These are phyloP conservation scores for Trichomonas vaginalis DNA, from an alignment of 208 protist genomes.

Conservation along the genomic window DNA sequence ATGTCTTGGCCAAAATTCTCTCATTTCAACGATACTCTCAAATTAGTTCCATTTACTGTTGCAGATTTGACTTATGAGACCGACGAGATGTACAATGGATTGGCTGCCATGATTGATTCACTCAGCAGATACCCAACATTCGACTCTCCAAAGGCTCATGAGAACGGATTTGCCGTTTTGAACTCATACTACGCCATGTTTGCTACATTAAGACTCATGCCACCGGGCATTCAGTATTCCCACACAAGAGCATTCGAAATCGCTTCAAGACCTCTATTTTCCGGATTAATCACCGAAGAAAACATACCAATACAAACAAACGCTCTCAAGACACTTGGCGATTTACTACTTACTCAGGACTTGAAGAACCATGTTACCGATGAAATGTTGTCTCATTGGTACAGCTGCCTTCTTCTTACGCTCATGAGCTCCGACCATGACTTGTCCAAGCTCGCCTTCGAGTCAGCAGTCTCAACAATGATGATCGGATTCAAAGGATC, in stretches of 20 bases:
- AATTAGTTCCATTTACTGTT: not conserved
- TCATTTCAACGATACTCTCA: not conserved
- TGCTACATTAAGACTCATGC: not conserved
- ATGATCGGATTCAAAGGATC: not conserved
- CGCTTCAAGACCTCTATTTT: not conserved
- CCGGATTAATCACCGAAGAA: not conserved
- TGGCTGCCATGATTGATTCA: too few relatives aligned
- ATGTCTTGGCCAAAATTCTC: not conserved
- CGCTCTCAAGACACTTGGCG: not conserved
- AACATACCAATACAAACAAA: not conserved
- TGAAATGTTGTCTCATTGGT: not conserved
- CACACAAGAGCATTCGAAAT: not conserved
- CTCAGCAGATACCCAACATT: too few relatives aligned
- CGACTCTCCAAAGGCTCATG: too few relatives aligned
- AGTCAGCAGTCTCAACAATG: not conserved
- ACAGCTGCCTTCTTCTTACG: not conserved
- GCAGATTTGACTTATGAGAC: not conserved
- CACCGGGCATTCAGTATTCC: not conserved
- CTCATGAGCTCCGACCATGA: not conserved
- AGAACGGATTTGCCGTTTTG: not conserved
- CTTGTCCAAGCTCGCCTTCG: not conserved
- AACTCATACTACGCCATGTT: not conserved
- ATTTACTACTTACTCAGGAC: not conserved
- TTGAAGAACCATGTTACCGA: not conserved
- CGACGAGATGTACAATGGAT: too few relatives aligned